phyloP scores from a whole-genome alignment of 1,139 yeast species.

The Spathaspora sp. region DNA sequence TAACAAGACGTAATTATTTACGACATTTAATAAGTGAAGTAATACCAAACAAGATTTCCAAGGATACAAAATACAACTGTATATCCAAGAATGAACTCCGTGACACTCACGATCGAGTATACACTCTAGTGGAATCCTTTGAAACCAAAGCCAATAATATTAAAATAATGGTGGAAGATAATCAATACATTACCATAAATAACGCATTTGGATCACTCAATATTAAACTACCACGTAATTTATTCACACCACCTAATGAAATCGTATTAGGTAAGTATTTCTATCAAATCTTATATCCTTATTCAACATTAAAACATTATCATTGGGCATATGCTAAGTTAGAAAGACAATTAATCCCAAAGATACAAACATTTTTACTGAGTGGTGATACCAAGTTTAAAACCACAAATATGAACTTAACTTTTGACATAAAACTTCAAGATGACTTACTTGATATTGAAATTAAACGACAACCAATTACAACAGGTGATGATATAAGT shows the following conservation, averaged over 20 bases:
- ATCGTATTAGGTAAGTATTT: constrained; percentile 33
- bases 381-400: neutral
- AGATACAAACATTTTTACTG: constrained; percentile 14
- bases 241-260: constrained; percentile 7
- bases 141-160: constrained; percentile 14
- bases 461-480: constrained; percentile 21
- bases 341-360: constrained; percentile 33
- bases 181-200: constrained; percentile 6
- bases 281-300: constrained; percentile 29
- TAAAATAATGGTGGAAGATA: constrained; percentile 8
- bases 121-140: constrained; percentile 15
- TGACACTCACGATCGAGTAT: constrained; percentile 16
- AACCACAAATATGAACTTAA: neutral
- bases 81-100: constrained; percentile 17
- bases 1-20: constrained; percentile 57
- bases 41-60: constrained; percentile 19
- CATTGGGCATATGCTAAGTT: constrained; percentile 49
- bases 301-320: constrained; percentile 42
- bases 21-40: constrained; percentile 32
- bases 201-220: constrained; percentile 10
- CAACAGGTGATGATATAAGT: constrained; percentile 13
- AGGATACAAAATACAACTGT: constrained; percentile 13
- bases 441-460: neutral
- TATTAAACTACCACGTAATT: constrained; percentile 9
- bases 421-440: neutral